These are phyloP conservation scores for Cutaneotrichosporon arboriforme DNA, from an alignment of 1,284 basidiomycete species.

Conservation along the genomic window DNA sequence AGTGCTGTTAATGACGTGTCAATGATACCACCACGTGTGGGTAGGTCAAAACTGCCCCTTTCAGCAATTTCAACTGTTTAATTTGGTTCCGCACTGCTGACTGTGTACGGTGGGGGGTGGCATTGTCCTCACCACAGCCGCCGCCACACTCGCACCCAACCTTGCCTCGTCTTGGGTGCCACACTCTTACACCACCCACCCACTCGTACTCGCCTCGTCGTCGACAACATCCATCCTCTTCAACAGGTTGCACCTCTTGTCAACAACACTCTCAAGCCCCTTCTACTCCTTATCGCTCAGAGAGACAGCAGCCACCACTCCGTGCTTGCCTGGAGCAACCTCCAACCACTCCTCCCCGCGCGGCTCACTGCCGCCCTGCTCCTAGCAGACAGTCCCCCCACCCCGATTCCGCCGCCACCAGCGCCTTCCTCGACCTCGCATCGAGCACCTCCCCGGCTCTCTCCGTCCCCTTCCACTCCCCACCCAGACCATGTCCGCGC, in stretches of 20 bases:
- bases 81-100: neutral
- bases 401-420: too few relatives aligned
- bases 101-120: neutral
- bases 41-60: too few relatives aligned
- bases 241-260: too few relatives aligned
- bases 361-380: neutral
- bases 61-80: too few relatives aligned
- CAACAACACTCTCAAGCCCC: neutral
- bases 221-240: neutral
- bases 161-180: neutral
- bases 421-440: too few relatives aligned
- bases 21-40: too few relatives aligned
- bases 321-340: neutral
- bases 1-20: too few relatives aligned
- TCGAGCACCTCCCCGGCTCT: too few relatives aligned
- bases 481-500: conserved; percentile 6
- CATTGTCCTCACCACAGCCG: neutral
- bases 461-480: too few relatives aligned
- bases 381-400: neutral
- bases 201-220: neutral
- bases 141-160: neutral
- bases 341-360: neutral
- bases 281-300: neutral
- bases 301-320: neutral
- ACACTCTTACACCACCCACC: neutral